Base-by-base conservation (phyloP, 2,329 filamentous ascomycete genomes). In the Hypoxylon sp. region DNA sequence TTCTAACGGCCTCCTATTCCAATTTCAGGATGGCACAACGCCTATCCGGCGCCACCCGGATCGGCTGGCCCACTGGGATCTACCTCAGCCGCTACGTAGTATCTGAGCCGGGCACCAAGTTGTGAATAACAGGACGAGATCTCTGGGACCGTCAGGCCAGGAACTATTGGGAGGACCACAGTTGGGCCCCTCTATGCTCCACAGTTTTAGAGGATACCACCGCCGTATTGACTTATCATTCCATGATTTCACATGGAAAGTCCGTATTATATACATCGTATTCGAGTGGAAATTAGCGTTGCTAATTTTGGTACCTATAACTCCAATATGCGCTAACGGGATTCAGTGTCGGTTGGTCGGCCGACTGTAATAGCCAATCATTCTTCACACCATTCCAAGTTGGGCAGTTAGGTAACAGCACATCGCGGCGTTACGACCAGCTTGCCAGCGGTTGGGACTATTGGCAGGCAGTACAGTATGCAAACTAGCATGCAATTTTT, bases 211-310 rank as follows among this genome's bases (percentile, higher is more conserved):
- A 57, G 18, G 48, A 48, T 33, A 55, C 42, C 57, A 67, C 55
- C 56, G 44, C 46, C 46, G 33, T 50, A 50, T 51, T n/a, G 44
- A 51, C 22, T 28, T 28, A 30, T 53, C 54, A 58, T 53, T 24
- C 14, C 18, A 36, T 49, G 49, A 58, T 49, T 61, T 33, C 46
- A 32, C 28, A 61, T 55, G 48, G 14, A 56, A 56, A 49, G 51
- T 22, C 45, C 59, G 45, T 53, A 53, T 53, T 44, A 53, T 42
- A 24, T 44, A 44, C 36, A 57, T 68, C 66, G 66, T 68, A 68
- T 68, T 66, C 42, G 40, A 57, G 44, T 64, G 66, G 66, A 66
- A 57, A 66, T 64, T 55, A 65, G 57, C 16, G 33, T n/a, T 68
- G 40, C 66, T 68, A 68, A 68, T 61, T 66, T 64, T 63, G 64